phyloP scores from a whole-genome alignment of 225 moss, liverwort and hornwort genomes.

The Takakia lepidozioides region DNA sequence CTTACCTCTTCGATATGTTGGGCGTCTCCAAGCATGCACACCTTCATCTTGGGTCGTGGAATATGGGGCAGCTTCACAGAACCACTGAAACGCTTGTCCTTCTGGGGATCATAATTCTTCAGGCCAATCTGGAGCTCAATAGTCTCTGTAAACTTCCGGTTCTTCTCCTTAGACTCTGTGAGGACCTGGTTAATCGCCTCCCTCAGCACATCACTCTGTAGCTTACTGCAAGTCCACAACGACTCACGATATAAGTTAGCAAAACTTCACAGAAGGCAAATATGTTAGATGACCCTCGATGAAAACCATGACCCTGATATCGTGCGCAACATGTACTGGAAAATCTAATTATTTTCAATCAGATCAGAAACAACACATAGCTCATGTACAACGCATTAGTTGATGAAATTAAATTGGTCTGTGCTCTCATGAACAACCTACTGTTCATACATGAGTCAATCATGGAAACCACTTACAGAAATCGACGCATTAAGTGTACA shows the following conservation, averaged over 20 bases:
- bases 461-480: no score
- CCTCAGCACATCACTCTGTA: conserved; percentile 57
- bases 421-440: no score
- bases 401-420: no score
- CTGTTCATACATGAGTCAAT: no score
- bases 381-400: no score
- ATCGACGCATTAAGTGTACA: no score
- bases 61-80: conserved; percentile 55
- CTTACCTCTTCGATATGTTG: conserved; percentile 56
- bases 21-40: conserved; percentile 62
- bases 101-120: conserved; percentile 68
- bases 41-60: conserved; percentile 58
- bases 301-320: no score
- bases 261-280: neutral
- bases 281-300: no score
- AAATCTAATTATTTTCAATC: no score
- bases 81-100: conserved; percentile 65
- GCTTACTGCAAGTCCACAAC: conserved; percentile 40
- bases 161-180: conserved; percentile 52
- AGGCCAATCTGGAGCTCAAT: conserved; percentile 62
- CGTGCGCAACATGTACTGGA: no score
- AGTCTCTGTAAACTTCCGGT: conserved; percentile 50
- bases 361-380: no score
- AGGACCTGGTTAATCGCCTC: conserved; percentile 40
- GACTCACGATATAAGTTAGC: no score